Conservation (phyloP, 805 yeast species). For the Kregervanrija pseudodelftensis region DNA sequence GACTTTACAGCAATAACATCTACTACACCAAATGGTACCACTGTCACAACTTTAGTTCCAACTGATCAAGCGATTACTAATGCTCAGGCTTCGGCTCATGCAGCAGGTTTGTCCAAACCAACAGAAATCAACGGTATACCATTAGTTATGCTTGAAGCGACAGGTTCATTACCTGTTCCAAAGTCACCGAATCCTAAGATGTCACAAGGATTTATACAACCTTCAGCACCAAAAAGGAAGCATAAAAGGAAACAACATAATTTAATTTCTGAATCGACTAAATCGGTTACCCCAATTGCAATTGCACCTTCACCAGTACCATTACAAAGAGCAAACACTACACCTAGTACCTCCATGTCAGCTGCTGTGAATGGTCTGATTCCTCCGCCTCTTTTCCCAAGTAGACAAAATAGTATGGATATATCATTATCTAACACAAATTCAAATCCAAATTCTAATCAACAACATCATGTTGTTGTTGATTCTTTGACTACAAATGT, state of each 20-base stretch:
- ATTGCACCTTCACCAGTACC: background rate
- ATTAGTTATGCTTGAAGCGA: slow-evolving; percentile 59
- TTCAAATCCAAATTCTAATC: no score
- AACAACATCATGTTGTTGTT: no score
- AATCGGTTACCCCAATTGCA: no score
- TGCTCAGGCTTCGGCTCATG: slow-evolving; percentile 51
- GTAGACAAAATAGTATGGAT: background rate
- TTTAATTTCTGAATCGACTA: no score
- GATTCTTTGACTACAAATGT: no score
- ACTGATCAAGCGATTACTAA: slow-evolving; percentile 67
- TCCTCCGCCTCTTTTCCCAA: slow-evolving; percentile 22
- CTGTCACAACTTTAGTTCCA: slow-evolving; percentile 82
- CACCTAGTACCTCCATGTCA: slow-evolving; percentile 15
- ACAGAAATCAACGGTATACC: slow-evolving; percentile 34
- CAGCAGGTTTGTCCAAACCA: slow-evolving; percentile 47
- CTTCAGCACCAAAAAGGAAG: slow-evolving; percentile 1
- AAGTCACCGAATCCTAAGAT: background rate
- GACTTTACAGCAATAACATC: slow-evolving; percentile 79
- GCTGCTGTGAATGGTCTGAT: slow-evolving; percentile 20
- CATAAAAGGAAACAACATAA: background rate
- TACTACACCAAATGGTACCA: slow-evolving; percentile 89
- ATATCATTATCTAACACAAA: no score
- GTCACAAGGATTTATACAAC: slow-evolving; percentile 2
- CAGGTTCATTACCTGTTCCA: slow-evolving; percentile 50
- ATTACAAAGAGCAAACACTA: slow-evolving; percentile 6